Evolutionary conservation across 2,329 filamentous ascomycete genomes (phyloP), one percentile per base, ranked within the genome.

Genomic region (Botrytis hyacinthi): DNA sequence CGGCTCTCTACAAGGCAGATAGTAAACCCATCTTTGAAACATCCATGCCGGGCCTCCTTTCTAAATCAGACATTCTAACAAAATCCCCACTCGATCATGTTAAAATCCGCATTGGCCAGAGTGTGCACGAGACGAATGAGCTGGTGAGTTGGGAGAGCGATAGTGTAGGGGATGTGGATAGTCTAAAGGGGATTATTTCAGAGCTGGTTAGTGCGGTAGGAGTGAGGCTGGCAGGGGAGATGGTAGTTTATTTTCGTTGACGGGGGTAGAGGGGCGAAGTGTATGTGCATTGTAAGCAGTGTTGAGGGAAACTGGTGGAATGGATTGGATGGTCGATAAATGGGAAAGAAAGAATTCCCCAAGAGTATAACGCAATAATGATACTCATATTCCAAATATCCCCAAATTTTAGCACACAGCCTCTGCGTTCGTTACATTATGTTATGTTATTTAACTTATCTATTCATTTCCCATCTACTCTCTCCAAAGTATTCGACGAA

Each of bases 161-260:
- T 65, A 82, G 83, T 48, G 81, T 92, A 4, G 80, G 82, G 20
- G 84, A 90, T 67, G 81, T 83, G 29, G 81, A 82, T 8, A 85
- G 85, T 1, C 81, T 92, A 48, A 92, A 91, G 79, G 86, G 88
- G 0, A 84, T 86, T 51, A 86, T 94, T 73, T 91, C 89, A 1
- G 91, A 94, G 78, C 80, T 94, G 69, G 87, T 90, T 5, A 90
- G 91, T 5, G 87, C 88, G 18, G 81, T 93, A 62, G 92, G 92
- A 0, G 84, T 86, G 1, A 88, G 91, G 61, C 80, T 91, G 67
- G 84, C 89, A 62, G 48, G 18, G 48, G 48, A 42, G 6, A 68
- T 68, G 66, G 66, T 57, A 35, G 48, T 68, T 16, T 57, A 57
- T 68, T 42, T 68, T 42, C 9, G 32, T 9, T 68, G 14, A 54